A percentile compares a stretch with the other conserved stretches of the same genome.
Conservation (phyloP, 2,329 filamentous ascomycete species). For the Talaromyces islandicus region DNA sequence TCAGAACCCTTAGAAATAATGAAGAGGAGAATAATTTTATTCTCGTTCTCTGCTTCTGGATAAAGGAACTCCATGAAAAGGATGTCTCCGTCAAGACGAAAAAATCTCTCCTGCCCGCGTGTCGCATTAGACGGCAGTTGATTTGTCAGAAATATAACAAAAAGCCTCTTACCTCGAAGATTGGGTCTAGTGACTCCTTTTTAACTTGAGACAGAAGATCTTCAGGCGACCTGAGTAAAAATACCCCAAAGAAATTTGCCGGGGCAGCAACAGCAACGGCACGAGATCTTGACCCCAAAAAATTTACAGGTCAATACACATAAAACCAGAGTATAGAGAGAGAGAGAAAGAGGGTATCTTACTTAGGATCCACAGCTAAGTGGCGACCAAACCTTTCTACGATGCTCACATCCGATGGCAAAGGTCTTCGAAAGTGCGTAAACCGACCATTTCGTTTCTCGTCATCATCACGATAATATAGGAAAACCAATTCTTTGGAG, state of each 20-base stretch:
- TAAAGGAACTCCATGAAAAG: conserved; percentile 82
- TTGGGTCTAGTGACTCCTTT: conserved; percentile 48
- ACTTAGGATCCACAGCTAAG: conserved; percentile 74
- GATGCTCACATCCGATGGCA: conserved; percentile 51
- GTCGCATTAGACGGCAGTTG: not conserved
- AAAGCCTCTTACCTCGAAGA: conserved; percentile 45
- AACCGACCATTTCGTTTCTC: conserved; percentile 50
- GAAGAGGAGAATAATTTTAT: conserved; percentile 71
- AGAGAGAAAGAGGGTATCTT: conserved; percentile 24
- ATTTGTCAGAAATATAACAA: not conserved
- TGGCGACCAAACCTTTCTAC: conserved; percentile 55
- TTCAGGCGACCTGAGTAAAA: conserved; percentile 57
- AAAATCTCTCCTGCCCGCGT: conserved; percentile 38
- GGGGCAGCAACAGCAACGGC: conserved; percentile 63
- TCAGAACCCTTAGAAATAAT: conserved; percentile 42
- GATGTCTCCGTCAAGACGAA: conserved; percentile 63
- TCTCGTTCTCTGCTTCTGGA: conserved; percentile 59
- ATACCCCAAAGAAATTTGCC: conserved; percentile 66
- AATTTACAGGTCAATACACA: conserved; percentile 8
- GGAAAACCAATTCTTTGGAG: conserved; percentile 66
- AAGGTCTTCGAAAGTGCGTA: conserved; percentile 52
- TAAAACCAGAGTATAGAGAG: no score
- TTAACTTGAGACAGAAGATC: conserved; percentile 48
- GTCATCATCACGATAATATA: conserved; percentile 51
- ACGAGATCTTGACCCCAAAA: conserved; percentile 37